Evolutionary conservation across 176 grass and related monocot genomes (phyloP).

Genomic region (Aechmea fasciata): DNA sequence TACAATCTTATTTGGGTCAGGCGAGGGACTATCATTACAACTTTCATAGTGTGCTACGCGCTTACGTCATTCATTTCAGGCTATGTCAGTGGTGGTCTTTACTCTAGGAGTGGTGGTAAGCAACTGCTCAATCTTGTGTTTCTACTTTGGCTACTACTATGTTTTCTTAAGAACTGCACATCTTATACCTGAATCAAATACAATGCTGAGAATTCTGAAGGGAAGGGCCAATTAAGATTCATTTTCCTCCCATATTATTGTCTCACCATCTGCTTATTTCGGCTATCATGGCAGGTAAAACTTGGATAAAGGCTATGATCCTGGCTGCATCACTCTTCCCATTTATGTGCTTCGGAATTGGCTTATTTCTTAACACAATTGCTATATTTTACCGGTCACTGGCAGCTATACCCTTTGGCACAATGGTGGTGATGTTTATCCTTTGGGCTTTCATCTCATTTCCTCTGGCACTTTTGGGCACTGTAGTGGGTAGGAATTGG

Average conservation of each 20-base stretch:
- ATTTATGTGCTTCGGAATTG: constrained; percentile 92
- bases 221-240: too few species aligned
- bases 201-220: too few species aligned
- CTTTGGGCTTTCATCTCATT: constrained; percentile 99
- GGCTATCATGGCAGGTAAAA: constrained; percentile 67
- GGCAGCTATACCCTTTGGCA: constrained; percentile 94
- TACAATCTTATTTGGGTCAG: constrained; percentile 16
- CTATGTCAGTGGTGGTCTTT: constrained; percentile 96
- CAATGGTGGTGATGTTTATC: constrained; percentile 90
- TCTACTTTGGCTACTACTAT: constrained; percentile 3
- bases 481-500: constrained; percentile 94
- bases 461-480: constrained; percentile 79
- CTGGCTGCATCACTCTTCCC: constrained; percentile 90
- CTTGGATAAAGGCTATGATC: constrained; percentile 94
- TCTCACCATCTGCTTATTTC: constrained; percentile 22
- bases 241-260: background rate
- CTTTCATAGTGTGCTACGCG: constrained; percentile 96
- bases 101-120: constrained; percentile 97
- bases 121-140: constrained; percentile 5
- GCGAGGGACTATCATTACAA: constrained; percentile 91
- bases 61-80: constrained; percentile 99
- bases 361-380: constrained; percentile 78
- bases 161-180: background rate
- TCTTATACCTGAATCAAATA: too few species aligned
- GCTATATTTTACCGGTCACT: constrained; percentile 97